Evolutionary conservation across 345 rosid species (phyloP), one percentile per base, ranked within the genome.

Genomic region (Ceriops zippeliana): DNA sequence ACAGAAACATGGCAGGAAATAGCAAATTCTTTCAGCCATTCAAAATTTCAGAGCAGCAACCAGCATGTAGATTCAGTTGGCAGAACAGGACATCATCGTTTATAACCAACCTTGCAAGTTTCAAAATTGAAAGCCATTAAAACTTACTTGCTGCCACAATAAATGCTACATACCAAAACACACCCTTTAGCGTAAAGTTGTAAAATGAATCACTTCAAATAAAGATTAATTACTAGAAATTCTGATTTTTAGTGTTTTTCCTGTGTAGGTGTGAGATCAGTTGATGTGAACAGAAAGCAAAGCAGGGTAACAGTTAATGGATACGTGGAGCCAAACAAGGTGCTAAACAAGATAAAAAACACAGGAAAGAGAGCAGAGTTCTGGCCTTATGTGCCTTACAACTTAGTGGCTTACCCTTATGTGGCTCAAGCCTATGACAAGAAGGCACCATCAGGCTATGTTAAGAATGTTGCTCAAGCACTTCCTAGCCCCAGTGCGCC

Each of bases 371-470:
- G 72, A 72, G 86, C 89, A 0, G 86, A 85, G 62, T 64, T 85
- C 7, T 83, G 89, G 89, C 89, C 89, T 0, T 85, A 85, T 37
- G 81, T 85, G 3, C 82, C 82, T 0, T 75, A 75, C 73, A 77
- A 83, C 68, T 37, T 85, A 47, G 89, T 85, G 52, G 80, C 86
- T 0, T 81, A 83, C 28, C 89, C 89, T 0, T 85, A 83, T 11
- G 83, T 62, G 3, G 79, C 78, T 34, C 76, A 73, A 51, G 83
- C 85, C 54, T 85, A 85, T 62, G 89, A 85, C 71, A 85, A 83
- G 79, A 85, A 72, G 38, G 89, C 89, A 2, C 89, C 89, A 1
- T 21, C 86, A 4, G 89, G 89, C 4, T 83, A 68, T 42, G 86
- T 85, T 1, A 83, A 20, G 79, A 77, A 85, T 46, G 85, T 61